phyloP scores from a whole-genome alignment of 352 stramenopile genomes.

The Pythium angustatum region DNA sequence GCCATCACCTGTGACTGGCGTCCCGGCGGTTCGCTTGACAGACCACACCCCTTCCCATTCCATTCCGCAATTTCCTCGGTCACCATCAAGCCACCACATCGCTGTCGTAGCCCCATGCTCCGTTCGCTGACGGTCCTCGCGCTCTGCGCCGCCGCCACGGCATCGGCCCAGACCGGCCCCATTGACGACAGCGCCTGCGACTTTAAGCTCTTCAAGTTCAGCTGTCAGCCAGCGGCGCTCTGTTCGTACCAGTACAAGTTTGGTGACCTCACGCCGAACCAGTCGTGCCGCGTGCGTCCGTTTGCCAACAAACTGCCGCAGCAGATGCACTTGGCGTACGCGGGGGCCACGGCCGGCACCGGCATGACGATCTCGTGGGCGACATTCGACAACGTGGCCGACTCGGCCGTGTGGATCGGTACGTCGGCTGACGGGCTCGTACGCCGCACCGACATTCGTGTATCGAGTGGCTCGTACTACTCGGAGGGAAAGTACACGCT shows the following conservation, averaged over 20 bases:
- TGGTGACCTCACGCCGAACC: conserved; percentile 27
- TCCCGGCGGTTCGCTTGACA: background rate
- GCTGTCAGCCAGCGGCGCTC: conserved; percentile 12
- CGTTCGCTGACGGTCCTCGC: background rate
- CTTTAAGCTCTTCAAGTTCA: conserved; percentile 6
- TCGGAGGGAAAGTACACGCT: conserved; percentile 43
- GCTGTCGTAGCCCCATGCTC: background rate
- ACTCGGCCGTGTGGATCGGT: conserved; percentile 41
- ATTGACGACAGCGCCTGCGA: conserved; percentile 17
- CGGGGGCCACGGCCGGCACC: conserved; percentile 38
- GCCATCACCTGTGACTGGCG: background rate
- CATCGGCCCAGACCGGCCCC: no score
- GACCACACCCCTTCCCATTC: background rate
- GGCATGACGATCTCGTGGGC: conserved; percentile 54
- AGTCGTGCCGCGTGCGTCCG: conserved; percentile 24
- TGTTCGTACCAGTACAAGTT: conserved; percentile 21
- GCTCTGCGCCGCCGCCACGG: background rate
- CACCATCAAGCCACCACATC: no score
- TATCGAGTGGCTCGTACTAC: conserved; percentile 36
- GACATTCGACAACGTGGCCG: conserved; percentile 31
- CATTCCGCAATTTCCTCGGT: background rate
- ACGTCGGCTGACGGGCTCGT: conserved; percentile 13
- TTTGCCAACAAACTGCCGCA: conserved; percentile 28
- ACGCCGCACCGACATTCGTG: conserved; percentile 8
- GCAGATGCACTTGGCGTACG: conserved; percentile 54